Evolutionary conservation across 2,329 filamentous ascomycete genomes (phyloP).

Genomic region (Botrytis byssoidea): DNA sequence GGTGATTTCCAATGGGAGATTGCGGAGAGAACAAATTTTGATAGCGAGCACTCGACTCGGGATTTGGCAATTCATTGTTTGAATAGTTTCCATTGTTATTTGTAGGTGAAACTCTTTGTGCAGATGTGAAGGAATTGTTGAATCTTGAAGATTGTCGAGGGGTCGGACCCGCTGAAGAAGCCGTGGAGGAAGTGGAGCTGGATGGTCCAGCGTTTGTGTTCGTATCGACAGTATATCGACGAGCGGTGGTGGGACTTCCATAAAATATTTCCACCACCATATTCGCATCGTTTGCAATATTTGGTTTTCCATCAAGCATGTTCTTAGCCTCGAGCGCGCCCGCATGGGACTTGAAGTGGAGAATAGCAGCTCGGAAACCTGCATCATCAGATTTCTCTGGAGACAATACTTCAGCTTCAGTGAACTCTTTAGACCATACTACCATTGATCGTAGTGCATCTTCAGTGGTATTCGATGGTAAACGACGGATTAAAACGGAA

Average conservation of each 20-base stretch:
- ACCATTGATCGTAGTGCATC: slow-evolving; percentile 57
- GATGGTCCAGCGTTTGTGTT: slow-evolving; percentile 44
- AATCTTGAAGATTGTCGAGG: slow-evolving; percentile 48
- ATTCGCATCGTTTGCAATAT: slow-evolving; percentile 50
- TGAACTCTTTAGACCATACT: slow-evolving; percentile 56
- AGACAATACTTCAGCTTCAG: slow-evolving; percentile 51
- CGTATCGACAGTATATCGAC: slow-evolving; percentile 54
- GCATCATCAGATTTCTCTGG: slow-evolving; percentile 50
- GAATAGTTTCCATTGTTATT: slow-evolving; percentile 54
- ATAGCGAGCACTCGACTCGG: slow-evolving; percentile 53
- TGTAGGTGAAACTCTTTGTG: slow-evolving; percentile 49
- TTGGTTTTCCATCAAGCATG: slow-evolving; percentile 56
- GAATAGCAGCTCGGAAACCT: slow-evolving; percentile 51
- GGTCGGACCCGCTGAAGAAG: slow-evolving; percentile 38
- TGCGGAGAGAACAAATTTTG: slow-evolving; percentile 70
- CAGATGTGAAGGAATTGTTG: slow-evolving; percentile 56
- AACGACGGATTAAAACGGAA: slow-evolving; percentile 52
- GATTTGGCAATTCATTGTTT: slow-evolving; percentile 58
- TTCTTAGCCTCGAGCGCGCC: slow-evolving; percentile 57
- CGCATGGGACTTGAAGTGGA: slow-evolving; percentile 52
- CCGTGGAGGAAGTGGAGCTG: slow-evolving; percentile 44
- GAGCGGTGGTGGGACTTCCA: slow-evolving; percentile 38
- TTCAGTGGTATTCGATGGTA: slow-evolving; percentile 54
- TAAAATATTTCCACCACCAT: slow-evolving; percentile 59
- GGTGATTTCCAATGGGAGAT: slow-evolving; percentile 68